These are phyloP conservation scores for Rhodotorula sp. DNA, from an alignment of 1,284 basidiomycete species.

Conservation along the genomic window DNA sequence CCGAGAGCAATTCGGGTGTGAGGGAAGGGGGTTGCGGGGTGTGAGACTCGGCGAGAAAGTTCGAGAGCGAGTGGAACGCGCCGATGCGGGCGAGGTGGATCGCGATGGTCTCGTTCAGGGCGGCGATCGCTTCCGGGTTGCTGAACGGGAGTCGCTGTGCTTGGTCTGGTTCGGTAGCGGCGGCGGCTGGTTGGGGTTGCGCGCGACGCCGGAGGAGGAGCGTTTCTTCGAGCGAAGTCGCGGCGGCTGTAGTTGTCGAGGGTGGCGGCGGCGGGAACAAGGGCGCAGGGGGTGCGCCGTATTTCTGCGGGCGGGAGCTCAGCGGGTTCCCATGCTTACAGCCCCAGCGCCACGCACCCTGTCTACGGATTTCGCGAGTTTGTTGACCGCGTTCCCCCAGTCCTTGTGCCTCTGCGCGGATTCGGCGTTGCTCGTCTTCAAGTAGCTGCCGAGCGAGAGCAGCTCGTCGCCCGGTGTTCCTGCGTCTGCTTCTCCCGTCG, in stretches of 20 bases:
- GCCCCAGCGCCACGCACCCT: slow-evolving; percentile 60
- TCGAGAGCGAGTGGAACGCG: slow-evolving; percentile 69
- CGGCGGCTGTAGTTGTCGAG: background rate
- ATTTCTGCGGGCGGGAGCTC: slow-evolving; percentile 58
- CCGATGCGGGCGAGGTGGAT: slow-evolving; percentile 76
- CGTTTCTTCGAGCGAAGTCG: background rate
- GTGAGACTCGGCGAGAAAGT: slow-evolving; percentile 57
- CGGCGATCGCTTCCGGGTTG: slow-evolving; percentile 59
- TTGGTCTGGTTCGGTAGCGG: slow-evolving; percentile 37
- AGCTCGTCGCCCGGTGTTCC: slow-evolving; percentile 7
- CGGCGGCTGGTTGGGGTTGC: too few species aligned
- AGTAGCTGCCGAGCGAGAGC: slow-evolving; percentile 19
- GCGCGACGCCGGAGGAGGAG: background rate
- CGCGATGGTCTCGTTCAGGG: slow-evolving; percentile 72
- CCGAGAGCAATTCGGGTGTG: slow-evolving; percentile 47
- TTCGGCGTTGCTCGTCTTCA: slow-evolving; percentile 26
- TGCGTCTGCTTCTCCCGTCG: too few species aligned
- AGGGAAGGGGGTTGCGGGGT: slow-evolving; percentile 45
- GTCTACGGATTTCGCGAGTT: slow-evolving; percentile 79
- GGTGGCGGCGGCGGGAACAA: slow-evolving; percentile 24
- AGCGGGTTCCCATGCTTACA: background rate
- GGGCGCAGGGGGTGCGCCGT: slow-evolving; percentile 57
- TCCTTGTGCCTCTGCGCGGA: slow-evolving; percentile 85
- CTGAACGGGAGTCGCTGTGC: slow-evolving; percentile 58
- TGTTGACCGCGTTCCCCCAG: slow-evolving; percentile 70